These are phyloP conservation scores for Acacia concinna DNA, from an alignment of 331 rosid genomes.

Conservation along the genomic window DNA sequence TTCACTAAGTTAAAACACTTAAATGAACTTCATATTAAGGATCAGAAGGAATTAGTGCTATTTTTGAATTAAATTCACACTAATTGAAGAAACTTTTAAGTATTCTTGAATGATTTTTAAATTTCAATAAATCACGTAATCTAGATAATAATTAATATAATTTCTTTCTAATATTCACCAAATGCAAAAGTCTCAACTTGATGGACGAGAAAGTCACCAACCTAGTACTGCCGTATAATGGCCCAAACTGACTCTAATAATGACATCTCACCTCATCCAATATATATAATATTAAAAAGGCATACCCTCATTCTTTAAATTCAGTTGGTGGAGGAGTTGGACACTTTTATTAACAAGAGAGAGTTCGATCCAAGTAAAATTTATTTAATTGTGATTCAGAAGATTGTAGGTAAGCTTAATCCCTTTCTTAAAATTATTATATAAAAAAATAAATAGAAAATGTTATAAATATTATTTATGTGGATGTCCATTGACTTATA, in stretches of 20 bases:
- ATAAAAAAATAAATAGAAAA: too few species aligned
- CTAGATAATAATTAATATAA: background rate
- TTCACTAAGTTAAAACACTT: background rate
- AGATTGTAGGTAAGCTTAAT: too few species aligned
- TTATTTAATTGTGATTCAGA: too few species aligned
- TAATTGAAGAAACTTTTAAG: background rate
- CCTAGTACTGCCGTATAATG: slow-evolving; percentile 63
- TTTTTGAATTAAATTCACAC: background rate
- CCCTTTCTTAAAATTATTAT: too few species aligned
- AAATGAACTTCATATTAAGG: too few species aligned
- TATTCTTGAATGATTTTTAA: background rate
- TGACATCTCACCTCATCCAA: slow-evolving; percentile 19
- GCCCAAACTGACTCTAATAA: slow-evolving; percentile 27
- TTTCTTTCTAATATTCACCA: background rate
- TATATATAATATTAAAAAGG: background rate
- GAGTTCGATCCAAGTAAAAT: too few species aligned
- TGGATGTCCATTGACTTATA: too few species aligned
- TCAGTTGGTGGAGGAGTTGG: too few species aligned
- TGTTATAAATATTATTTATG: too few species aligned
- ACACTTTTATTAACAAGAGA: too few species aligned
- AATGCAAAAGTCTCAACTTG: background rate
- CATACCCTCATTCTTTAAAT: too few species aligned
- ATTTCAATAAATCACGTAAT: background rate
- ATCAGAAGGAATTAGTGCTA: background rate
- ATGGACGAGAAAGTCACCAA: slow-evolving; percentile 50